Percentiles rank a stretch among this genome's conserved stretches.
Evolutionary conservation across 345 rosid genomes (phyloP).

Genomic region (Populus deltoides): DNA sequence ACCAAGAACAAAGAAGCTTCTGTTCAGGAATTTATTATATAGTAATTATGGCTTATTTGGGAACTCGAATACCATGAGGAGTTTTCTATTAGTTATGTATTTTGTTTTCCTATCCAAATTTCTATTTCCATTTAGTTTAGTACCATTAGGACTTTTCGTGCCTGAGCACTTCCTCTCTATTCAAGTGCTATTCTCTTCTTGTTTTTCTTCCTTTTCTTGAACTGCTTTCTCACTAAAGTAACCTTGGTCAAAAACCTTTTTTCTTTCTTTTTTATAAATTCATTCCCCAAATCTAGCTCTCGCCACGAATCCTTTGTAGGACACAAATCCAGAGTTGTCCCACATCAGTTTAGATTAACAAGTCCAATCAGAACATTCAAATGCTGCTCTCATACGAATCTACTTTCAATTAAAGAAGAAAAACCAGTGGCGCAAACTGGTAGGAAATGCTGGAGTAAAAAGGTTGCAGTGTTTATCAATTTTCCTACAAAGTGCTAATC

Average conservation of each 20-base stretch:
- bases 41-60: background rate
- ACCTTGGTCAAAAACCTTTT: background rate
- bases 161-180: background rate
- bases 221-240: background rate
- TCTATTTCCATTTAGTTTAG: background rate
- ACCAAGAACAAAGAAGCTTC: too few species aligned
- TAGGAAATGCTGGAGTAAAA: background rate
- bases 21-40: background rate
- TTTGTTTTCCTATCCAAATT: background rate
- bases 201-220: background rate
- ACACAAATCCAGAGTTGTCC: background rate
- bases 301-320: background rate
- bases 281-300: background rate
- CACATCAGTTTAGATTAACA: background rate
- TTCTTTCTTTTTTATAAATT: background rate
- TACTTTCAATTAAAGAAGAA: background rate
- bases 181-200: background rate
- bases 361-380: background rate
- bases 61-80: background rate
- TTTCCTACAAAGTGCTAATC: background rate
- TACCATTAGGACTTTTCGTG: background rate
- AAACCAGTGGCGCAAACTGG: background rate
- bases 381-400: background rate
- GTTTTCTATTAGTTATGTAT: background rate
- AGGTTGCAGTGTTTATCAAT: background rate